Evolutionary conservation across 2,329 filamentous ascomycete species (phyloP).

Genomic region (Biscogniauxia marginata): DNA sequence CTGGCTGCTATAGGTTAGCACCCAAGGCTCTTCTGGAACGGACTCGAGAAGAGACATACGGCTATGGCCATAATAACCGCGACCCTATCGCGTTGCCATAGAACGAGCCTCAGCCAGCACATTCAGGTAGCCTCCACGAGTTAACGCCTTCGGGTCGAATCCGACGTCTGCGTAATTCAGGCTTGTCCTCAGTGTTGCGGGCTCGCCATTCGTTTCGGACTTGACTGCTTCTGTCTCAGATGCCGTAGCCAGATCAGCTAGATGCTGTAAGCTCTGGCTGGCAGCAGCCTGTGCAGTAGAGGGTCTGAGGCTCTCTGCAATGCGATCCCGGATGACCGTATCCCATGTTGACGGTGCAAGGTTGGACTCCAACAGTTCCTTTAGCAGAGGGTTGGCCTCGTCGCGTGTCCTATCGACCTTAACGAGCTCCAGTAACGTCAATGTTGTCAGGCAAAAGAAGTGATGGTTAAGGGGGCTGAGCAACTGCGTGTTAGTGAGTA

Average conservation of each 20-base stretch:
- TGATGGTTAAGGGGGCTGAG: slow-evolving; percentile 67
- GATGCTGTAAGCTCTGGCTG: slow-evolving; percentile 57
- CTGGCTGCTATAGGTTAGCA: neutral
- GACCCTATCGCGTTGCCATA: slow-evolving; percentile 18
- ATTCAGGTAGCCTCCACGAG: slow-evolving; percentile 41
- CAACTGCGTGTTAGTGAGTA: slow-evolving; percentile 54
- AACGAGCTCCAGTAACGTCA: slow-evolving; percentile 60
- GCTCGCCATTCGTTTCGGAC: slow-evolving; percentile 22
- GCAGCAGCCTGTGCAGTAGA: slow-evolving; percentile 39
- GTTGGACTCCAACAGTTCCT: slow-evolving; percentile 54
- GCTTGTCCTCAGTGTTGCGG: slow-evolving; percentile 25
- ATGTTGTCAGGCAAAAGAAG: slow-evolving; percentile 57
- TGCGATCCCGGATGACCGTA: slow-evolving; percentile 49
- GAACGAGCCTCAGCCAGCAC: slow-evolving; percentile 22
- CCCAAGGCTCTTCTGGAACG: neutral
- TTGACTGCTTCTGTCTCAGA: slow-evolving; percentile 29
- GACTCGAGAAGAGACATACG: neutral
- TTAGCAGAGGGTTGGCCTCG: slow-evolving; percentile 55
- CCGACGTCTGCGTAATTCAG: slow-evolving; percentile 43
- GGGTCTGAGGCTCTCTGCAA: slow-evolving; percentile 42
- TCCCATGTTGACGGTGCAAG: slow-evolving; percentile 57
- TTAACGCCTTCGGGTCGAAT: slow-evolving; percentile 39
- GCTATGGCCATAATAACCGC: neutral
- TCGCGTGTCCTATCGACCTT: slow-evolving; percentile 55
- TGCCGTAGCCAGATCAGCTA: slow-evolving; percentile 57